These are phyloP conservation scores for Entomophthora muscae DNA, from an alignment of 371 early-diverging fungal species.

Conservation along the genomic window DNA sequence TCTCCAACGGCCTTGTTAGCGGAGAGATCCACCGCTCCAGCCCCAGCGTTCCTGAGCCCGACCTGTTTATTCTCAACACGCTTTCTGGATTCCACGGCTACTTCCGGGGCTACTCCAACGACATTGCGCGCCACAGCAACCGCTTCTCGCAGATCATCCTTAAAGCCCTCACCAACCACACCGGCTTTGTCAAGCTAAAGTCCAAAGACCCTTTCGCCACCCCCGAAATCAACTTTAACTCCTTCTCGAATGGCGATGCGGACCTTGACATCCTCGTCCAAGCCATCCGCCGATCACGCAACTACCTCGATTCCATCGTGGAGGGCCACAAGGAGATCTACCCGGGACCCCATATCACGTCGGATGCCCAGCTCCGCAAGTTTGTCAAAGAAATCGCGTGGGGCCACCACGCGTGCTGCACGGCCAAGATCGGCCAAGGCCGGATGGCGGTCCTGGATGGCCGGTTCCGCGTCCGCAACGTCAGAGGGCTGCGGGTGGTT, in stretches of 20 bases:
- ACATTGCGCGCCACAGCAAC: background rate
- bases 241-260: background rate
- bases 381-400: constrained; percentile 11
- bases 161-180: constrained; percentile 3
- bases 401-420: constrained; percentile 15
- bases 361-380: background rate
- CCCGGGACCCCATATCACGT: background rate
- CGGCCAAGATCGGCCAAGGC: constrained; percentile 18
- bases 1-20: background rate
- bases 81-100: constrained; percentile 4
- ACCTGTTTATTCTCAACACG: constrained; percentile 1
- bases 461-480: constrained; percentile 20
- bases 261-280: background rate
- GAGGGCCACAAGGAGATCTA: background rate
- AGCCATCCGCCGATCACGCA: background rate
- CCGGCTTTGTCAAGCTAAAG: constrained; percentile 1
- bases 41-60: background rate
- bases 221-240: constrained; percentile 7
- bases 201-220: constrained; percentile 3
- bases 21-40: background rate
- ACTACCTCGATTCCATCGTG: background rate
- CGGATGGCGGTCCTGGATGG: constrained; percentile 20
- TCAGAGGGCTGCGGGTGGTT: constrained; percentile 21
- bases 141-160: constrained; percentile 2
- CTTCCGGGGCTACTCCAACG: background rate